Percentiles rank a stretch among this genome's conserved stretches.
Evolutionary conservation across 257 asterid genomes (phyloP).

Genomic region (Thymus quinquecostatus): DNA sequence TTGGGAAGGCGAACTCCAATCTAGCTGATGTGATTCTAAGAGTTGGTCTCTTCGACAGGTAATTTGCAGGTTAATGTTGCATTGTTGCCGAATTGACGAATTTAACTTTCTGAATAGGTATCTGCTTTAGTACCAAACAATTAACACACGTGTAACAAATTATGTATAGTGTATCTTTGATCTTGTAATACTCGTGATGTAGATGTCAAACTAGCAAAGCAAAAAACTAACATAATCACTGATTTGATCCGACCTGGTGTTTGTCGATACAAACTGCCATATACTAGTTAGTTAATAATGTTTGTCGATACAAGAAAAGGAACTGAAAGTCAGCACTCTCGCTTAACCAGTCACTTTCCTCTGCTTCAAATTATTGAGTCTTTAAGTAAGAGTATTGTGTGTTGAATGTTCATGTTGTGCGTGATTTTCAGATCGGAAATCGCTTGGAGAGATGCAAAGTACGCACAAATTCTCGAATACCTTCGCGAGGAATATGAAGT

Average conservation of each 20-base stretch:
- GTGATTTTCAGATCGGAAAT: slow-evolving; percentile 79
- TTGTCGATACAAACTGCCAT: neutral
- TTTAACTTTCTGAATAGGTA: neutral
- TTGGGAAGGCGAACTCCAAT: slow-evolving; percentile 98
- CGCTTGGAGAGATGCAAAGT: slow-evolving; percentile 98
- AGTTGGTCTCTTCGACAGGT: slow-evolving; percentile 97
- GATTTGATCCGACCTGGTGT: neutral
- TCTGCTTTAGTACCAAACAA: neutral
- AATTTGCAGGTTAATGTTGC: neutral
- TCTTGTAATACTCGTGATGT: neutral
- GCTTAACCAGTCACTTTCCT: neutral
- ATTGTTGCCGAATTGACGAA: neutral
- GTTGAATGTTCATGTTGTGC: slow-evolving; percentile 15
- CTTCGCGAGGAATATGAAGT: slow-evolving; percentile 96
- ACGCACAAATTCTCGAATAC: slow-evolving; percentile 88
- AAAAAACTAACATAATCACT: neutral
- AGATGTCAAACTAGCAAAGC: neutral
- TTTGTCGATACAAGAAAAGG: neutral
- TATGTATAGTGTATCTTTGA: neutral
- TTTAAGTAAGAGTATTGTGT: neutral
- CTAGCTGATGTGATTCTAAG: slow-evolving; percentile 88
- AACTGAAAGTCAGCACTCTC: slow-evolving; percentile 3
- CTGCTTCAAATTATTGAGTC: slow-evolving; percentile 7
- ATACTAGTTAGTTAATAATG: too few species aligned
- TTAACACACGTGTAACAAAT: neutral